Conservation (phyloP, 805 yeast genomes). For the Nakazawaea peltata region DNA sequence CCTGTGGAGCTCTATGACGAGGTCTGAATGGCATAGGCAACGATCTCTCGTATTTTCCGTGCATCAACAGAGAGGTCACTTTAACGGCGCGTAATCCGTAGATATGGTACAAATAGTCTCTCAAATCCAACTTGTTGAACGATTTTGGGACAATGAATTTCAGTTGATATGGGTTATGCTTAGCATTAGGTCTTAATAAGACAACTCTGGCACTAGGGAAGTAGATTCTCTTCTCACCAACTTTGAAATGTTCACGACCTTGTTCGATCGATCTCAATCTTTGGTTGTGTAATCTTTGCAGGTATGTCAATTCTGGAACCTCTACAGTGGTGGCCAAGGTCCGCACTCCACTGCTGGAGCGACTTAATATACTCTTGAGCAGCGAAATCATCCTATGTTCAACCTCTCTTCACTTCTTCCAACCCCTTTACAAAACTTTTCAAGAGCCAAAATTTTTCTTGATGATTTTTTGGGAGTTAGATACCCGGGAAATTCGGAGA, state of each 20-base stretch:
- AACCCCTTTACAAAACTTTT: no score
- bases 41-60: slow-evolving; percentile 54
- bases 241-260: slow-evolving; percentile 72
- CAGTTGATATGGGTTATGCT: slow-evolving; percentile 95
- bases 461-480: no score
- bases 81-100: slow-evolving; percentile 88
- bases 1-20: slow-evolving; percentile 71
- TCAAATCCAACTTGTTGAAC: slow-evolving; percentile 87
- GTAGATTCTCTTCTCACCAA: slow-evolving; percentile 69
- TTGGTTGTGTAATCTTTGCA: slow-evolving; percentile 16
- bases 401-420: no score
- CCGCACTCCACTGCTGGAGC: slow-evolving; percentile 18
- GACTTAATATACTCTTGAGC: no score
- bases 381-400: no score
- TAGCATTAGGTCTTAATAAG: slow-evolving; percentile 85
- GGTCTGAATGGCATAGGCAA: slow-evolving; percentile 48
- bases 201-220: slow-evolving; percentile 83
- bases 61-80: slow-evolving; percentile 78
- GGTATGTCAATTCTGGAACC: slow-evolving; percentile 5
- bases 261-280: slow-evolving; percentile 44
- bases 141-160: slow-evolving; percentile 90
- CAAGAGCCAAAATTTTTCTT: slow-evolving; percentile 13
- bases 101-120: slow-evolving; percentile 87
- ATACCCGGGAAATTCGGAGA: no score
- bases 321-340: slow-evolving; percentile 22